Conservation (phyloP, 2,329 filamentous ascomycete species). For the Aureobasidium melanogenum region DNA sequence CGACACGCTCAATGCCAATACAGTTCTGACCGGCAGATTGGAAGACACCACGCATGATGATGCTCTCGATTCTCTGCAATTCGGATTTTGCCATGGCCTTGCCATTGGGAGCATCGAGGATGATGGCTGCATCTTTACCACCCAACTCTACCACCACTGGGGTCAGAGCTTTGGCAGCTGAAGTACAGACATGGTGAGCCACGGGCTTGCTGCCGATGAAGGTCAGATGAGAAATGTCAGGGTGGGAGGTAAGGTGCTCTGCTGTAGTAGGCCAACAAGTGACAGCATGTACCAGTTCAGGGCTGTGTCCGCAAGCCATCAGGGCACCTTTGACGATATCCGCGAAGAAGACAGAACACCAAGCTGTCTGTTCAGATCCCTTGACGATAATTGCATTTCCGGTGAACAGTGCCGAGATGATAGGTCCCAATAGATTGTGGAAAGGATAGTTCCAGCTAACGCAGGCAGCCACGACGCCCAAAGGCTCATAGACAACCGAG, state of each 20-base stretch:
- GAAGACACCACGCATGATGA: constrained; percentile 86
- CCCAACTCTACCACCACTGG: constrained; percentile 87
- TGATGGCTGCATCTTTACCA: constrained; percentile 85
- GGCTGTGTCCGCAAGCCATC: constrained; percentile 70
- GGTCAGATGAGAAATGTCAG: constrained; percentile 76
- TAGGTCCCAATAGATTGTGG: constrained; percentile 86
- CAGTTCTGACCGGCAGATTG: constrained; percentile 96
- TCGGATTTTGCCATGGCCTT: constrained; percentile 38
- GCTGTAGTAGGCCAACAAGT: constrained; percentile 84
- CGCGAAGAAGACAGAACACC: constrained; percentile 78
- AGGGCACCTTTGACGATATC: constrained; percentile 72
- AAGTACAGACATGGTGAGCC: constrained; percentile 78
- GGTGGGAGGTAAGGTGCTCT: constrained; percentile 73
- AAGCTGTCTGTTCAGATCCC: constrained; percentile 89
- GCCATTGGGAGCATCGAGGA: constrained; percentile 66
- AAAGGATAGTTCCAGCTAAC: constrained; percentile 95
- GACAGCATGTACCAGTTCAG: constrained; percentile 72
- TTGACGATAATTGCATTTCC: constrained; percentile 92
- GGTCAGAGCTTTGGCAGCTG: constrained; percentile 76
- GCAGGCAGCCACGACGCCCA: constrained; percentile 85
- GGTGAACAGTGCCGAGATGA: constrained; percentile 83
- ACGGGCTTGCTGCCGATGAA: constrained; percentile 90
- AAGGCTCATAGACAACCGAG: constrained; percentile 78
- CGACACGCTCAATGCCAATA: constrained; percentile 89
- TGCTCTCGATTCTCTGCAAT: constrained; percentile 65